phyloP scores from a whole-genome alignment of 2,329 filamentous ascomycete genomes.

The Pyrenophora tritici-repentis region DNA sequence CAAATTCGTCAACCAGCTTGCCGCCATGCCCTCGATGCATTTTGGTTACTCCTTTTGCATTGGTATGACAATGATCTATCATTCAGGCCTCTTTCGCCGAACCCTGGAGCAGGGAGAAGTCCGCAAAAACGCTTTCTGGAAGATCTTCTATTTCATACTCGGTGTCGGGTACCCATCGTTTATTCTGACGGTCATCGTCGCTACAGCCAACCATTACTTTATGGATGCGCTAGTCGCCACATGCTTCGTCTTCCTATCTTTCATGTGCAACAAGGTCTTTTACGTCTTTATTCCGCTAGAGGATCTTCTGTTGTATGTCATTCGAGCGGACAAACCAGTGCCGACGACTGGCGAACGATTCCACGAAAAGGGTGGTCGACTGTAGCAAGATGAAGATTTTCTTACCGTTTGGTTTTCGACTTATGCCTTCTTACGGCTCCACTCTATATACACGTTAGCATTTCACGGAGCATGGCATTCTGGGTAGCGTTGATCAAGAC shows the following conservation, averaged over 20 bases:
- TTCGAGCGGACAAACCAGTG: slow-evolving; percentile 59
- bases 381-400: slow-evolving; percentile 19
- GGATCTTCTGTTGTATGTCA: slow-evolving; percentile 54
- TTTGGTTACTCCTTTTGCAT: slow-evolving; percentile 62
- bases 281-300: slow-evolving; percentile 58
- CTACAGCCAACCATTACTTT: slow-evolving; percentile 67
- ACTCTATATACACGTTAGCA: slow-evolving; percentile 2
- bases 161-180: slow-evolving; percentile 60
- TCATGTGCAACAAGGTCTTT: slow-evolving; percentile 57
- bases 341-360: slow-evolving; percentile 59
- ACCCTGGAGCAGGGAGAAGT: slow-evolving; percentile 50
- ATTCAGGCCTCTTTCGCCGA: slow-evolving; percentile 55
- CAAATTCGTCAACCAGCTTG: slow-evolving; percentile 53
- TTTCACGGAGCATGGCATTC: slow-evolving; percentile 8
- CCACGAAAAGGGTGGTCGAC: slow-evolving; percentile 41
- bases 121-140: slow-evolving; percentile 50
- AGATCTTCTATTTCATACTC: slow-evolving; percentile 52
- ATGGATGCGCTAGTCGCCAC: slow-evolving; percentile 59
- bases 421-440: background rate
- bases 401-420: background rate
- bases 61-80: slow-evolving; percentile 58
- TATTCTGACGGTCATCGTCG: slow-evolving; percentile 63
- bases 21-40: slow-evolving; percentile 58
- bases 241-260: slow-evolving; percentile 55
- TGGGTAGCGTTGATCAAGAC: slow-evolving; percentile 3